Percentiles rank a stretch among this genome's conserved stretches.
These are phyloP conservation scores for Aquanectria penicillioides DNA, from an alignment of 2,329 filamentous ascomycete genomes.

Conservation along the genomic window DNA sequence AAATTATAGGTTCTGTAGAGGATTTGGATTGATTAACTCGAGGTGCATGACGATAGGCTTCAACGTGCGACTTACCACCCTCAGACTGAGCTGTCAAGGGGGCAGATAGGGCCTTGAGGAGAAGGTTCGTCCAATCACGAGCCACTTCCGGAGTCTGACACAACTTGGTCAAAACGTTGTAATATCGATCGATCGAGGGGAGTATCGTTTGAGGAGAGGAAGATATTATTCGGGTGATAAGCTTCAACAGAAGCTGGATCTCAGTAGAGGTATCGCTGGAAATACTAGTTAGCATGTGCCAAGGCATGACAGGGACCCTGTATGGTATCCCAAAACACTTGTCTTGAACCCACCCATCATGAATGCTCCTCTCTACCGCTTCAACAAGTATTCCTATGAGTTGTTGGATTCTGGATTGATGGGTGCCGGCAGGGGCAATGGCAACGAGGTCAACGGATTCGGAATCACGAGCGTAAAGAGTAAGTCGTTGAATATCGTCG, in stretches of 20 bases:
- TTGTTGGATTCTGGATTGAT: constrained; percentile 44
- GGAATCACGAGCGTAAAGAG: constrained; percentile 57
- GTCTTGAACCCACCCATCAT: constrained; percentile 36
- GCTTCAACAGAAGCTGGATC: constrained; percentile 47
- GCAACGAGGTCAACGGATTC: constrained; percentile 46
- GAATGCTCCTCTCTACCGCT: constrained; percentile 41
- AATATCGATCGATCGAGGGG: constrained; percentile 49
- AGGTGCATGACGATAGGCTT: too few relatives aligned
- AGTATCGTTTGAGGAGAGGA: constrained; percentile 35
- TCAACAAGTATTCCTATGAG: constrained; percentile 51
- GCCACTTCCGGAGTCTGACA: constrained; percentile 41
- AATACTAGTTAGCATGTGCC: constrained; percentile 22
- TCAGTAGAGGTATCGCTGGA: constrained; percentile 33
- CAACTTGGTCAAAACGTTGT: constrained; percentile 50
- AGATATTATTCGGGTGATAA: constrained; percentile 45
- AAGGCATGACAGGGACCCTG: not conserved
- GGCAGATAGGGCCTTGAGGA: constrained; percentile 43
- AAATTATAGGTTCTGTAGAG: constrained; percentile 21
- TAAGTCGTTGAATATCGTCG: constrained; percentile 61
- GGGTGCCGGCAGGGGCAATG: constrained; percentile 46
- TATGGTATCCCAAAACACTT: not conserved
- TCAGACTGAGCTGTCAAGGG: constrained; percentile 39
- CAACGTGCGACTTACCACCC: constrained; percentile 29
- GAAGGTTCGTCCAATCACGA: constrained; percentile 31
- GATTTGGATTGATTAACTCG: too few relatives aligned